Evolutionary conservation across 306 rosid species (phyloP).

Genomic region (Vigna radiata): DNA sequence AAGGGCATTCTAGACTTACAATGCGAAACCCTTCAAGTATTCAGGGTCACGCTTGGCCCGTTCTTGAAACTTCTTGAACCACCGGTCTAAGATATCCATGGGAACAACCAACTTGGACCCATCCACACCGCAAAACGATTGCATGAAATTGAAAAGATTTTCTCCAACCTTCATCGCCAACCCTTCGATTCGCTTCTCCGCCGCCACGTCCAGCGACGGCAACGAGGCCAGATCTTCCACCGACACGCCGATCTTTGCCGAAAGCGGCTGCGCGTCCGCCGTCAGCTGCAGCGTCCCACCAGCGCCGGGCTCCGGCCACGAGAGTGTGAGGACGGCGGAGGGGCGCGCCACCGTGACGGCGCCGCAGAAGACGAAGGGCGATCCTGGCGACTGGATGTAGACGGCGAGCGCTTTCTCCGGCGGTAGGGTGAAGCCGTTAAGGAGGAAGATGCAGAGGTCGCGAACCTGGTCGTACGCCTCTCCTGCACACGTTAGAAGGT

Average conservation of each 20-base stretch:
- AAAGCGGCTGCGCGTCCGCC: conserved; percentile 64
- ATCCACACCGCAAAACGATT: conserved; percentile 88
- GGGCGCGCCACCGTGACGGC: conserved; percentile 80
- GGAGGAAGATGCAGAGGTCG: conserved; percentile 85
- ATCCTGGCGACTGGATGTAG: conserved; percentile 89
- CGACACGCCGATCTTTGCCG: conserved; percentile 93
- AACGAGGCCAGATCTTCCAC: conserved; percentile 86
- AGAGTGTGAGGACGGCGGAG: conserved; percentile 71
- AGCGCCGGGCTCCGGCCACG: conserved; percentile 81
- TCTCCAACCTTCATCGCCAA: conserved; percentile 88
- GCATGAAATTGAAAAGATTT: conserved; percentile 92
- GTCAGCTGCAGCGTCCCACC: conserved; percentile 63
- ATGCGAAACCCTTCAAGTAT: conserved; percentile 75
- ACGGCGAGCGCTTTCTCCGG: conserved; percentile 91
- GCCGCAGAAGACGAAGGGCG: conserved; percentile 80
- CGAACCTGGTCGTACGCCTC: conserved; percentile 80
- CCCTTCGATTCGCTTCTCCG: conserved; percentile 72
- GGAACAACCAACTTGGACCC: conserved; percentile 89
- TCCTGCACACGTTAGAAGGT: conserved; percentile 57
- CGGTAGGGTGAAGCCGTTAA: conserved; percentile 81
- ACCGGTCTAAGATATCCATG: conserved; percentile 88
- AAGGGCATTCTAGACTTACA: conserved; percentile 21
- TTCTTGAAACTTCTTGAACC: conserved; percentile 94
- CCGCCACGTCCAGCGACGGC: conserved; percentile 79
- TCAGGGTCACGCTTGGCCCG: conserved; percentile 86